Evolutionary conservation across 2,329 filamentous ascomycete genomes (phyloP), one percentile per base, ranked within the genome.

Genomic region (Xylariaceae sp.): DNA sequence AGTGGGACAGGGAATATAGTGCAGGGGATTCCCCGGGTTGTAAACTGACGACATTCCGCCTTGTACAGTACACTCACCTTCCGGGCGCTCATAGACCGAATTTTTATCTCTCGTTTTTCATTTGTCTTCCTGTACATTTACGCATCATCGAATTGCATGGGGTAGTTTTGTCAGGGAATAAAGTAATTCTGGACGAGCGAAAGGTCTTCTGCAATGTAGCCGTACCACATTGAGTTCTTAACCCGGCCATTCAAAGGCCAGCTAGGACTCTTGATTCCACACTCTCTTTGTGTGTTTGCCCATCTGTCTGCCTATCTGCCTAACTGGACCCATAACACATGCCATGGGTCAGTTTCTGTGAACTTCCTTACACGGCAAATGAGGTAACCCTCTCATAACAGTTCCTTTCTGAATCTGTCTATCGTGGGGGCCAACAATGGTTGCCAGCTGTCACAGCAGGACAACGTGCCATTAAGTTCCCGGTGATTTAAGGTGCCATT

Each of bases 71-170:
- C 53, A 61, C 56, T 56, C 53, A 53, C 53, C 55, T 49, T 61
- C 58, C 52, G 56, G 62, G 60, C 60, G 59, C 53, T 52, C 56
- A 61, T 59, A 63, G 60, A 64, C 60, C 59, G 43, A 61, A 48
- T 53, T 33, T 33, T 33, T 54, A 40, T 58, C 55, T 55, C 26
- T 24, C 50, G 41, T 23, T 51, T 64, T 64, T 58, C 65, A 55
- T 62, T 65, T 65, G 58, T 66, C 58, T 61, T 58, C 62, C 58
- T 68, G 66, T 69, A 69, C 66, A 61, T 50, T 55, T 57, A 58
- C 46, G 62, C 61, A 66, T 60, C 63, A 61, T 60, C 50, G 57
- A 58, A 64, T 62, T 62, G 60, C 59, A 62, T 60, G 58, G 54
- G 52, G 57, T 54, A 52, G 57, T 52, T 53, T 10, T 58, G 44